These are phyloP conservation scores for Termitomyces sp. DNA, from an alignment of 768 basidiomycete genomes.

Conservation along the genomic window DNA sequence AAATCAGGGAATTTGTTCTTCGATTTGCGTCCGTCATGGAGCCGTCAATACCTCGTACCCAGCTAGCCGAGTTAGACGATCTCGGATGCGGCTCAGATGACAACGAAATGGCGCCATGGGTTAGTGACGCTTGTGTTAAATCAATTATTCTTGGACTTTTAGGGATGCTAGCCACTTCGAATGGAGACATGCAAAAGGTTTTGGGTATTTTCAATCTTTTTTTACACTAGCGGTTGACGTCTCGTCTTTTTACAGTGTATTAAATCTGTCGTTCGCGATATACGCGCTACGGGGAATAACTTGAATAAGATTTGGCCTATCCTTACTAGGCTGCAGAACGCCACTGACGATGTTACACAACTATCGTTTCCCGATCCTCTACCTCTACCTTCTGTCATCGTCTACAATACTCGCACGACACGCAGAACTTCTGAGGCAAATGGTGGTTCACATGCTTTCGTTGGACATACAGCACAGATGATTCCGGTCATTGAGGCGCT, in stretches of 20 bases:
- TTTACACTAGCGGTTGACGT: neutral
- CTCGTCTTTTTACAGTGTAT: slow-evolving; percentile 26
- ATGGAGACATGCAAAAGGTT: slow-evolving; percentile 33
- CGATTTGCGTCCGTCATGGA: slow-evolving; percentile 56
- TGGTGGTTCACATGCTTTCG: slow-evolving; percentile 7
- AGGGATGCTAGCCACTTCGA: slow-evolving; percentile 43
- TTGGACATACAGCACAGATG: slow-evolving; percentile 52
- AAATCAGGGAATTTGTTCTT: slow-evolving; percentile 70
- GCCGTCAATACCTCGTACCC: slow-evolving; percentile 32
- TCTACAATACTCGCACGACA: slow-evolving; percentile 45
- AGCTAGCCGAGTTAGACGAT: slow-evolving; percentile 62
- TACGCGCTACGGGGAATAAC: slow-evolving; percentile 49
- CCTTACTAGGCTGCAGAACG: slow-evolving; percentile 43
- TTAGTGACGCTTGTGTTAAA: slow-evolving; percentile 60
- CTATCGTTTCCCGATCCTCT: slow-evolving; percentile 51
- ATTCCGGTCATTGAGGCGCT: slow-evolving; percentile 61
- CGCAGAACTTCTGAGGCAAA: slow-evolving; percentile 25
- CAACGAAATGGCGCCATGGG: slow-evolving; percentile 49
- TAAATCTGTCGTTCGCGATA: slow-evolving; percentile 41
- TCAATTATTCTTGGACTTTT: slow-evolving; percentile 61
- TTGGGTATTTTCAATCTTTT: slow-evolving; percentile 1
- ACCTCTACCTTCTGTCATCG: slow-evolving; percentile 41
- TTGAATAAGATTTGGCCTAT: slow-evolving; percentile 60
- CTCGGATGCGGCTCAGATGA: slow-evolving; percentile 34
- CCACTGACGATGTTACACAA: slow-evolving; percentile 2